Evolutionary conservation across 2,329 filamentous ascomycete genomes (phyloP), one percentile per base, ranked within the genome.

Genomic region (Bretziella fagacearum): DNA sequence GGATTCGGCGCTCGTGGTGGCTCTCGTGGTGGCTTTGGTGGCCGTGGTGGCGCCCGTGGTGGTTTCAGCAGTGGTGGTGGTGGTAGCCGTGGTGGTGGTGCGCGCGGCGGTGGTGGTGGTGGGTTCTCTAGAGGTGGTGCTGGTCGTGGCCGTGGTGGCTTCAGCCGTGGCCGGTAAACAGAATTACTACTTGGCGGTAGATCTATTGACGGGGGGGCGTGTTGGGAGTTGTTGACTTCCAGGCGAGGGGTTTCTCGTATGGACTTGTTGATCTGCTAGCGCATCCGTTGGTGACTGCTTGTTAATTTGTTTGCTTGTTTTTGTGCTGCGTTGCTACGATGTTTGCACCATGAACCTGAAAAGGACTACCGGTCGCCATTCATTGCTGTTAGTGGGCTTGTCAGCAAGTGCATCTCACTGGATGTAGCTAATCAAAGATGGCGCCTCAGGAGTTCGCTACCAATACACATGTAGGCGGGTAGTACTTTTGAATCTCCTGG

Each of bases 1-100:
- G 55, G 64, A 46, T 56, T 60, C 33, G 55, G 55, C 47, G 57
- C 52, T 39, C 57, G 53, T 25, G 59, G 63, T 15, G 60, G 62
- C 36, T 53, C 56, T 44, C 52, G 61, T 7, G 57, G 58, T 36
- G 55, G 60, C 18, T 58, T 62, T 6, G 55, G 59, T n/a, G 25
- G 25, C 52, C 49, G 60, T 29, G 55, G 60, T 13, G 58, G 61
- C 22, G 20, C 26, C 17, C 27, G 46, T 15, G 59, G 61, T 36
- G 60, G 60, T 18, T 60, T 59, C 53, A 60, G 57, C 42, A 53
- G 59, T 39, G 55, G 58, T 27, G 54, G 57, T 36, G 52, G 55
- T 17, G 39, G 39, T 18, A 13, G 22, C 17, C 37, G 46, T n/a
- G 53, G 53, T 36, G 50, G 51, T 35, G 30, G 29, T 27, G 32